A percentile compares a stretch with the other conserved stretches of the same genome.
Evolutionary conservation across 352 stramenopile genomes (phyloP).

Genomic region (Phytopythium aichiense): DNA sequence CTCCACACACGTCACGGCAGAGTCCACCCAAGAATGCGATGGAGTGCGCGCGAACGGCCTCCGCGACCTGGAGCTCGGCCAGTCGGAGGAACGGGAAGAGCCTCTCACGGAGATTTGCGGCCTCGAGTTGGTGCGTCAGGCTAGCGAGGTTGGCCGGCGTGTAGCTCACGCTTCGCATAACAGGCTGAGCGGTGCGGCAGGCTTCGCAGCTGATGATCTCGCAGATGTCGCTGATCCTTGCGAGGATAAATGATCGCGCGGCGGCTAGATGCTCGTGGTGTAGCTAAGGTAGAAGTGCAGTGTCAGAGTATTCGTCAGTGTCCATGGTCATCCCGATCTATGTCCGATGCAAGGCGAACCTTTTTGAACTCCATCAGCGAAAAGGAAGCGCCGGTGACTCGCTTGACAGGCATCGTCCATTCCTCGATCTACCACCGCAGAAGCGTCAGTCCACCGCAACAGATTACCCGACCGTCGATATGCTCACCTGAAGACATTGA

Average conservation of each 20-base stretch:
- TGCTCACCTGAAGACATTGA: constrained; percentile 21
- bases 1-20: background rate
- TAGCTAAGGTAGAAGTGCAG: constrained; percentile 5
- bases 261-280: constrained; percentile 13
- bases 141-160: constrained; percentile 13
- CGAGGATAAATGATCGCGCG: constrained; percentile 11
- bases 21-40: background rate
- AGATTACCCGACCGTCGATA: background rate
- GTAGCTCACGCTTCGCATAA: constrained; percentile 2
- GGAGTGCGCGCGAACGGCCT: constrained; percentile 36
- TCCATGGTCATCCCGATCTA: background rate
- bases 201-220: constrained; percentile 16
- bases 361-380: constrained; percentile 8
- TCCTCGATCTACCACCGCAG: constrained; percentile 13
- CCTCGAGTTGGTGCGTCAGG: constrained; percentile 22
- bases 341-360: background rate
- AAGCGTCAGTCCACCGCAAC: background rate
- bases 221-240: constrained; percentile 20
- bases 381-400: background rate
- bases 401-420: background rate
- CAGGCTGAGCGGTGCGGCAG: constrained; percentile 9
- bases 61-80: constrained; percentile 34
- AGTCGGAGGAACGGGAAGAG: constrained; percentile 58
- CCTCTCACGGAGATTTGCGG: constrained; percentile 33
- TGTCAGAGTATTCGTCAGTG: background rate